These are phyloP conservation scores for Plantago major DNA, from an alignment of 257 asterid genomes.

Conservation along the genomic window DNA sequence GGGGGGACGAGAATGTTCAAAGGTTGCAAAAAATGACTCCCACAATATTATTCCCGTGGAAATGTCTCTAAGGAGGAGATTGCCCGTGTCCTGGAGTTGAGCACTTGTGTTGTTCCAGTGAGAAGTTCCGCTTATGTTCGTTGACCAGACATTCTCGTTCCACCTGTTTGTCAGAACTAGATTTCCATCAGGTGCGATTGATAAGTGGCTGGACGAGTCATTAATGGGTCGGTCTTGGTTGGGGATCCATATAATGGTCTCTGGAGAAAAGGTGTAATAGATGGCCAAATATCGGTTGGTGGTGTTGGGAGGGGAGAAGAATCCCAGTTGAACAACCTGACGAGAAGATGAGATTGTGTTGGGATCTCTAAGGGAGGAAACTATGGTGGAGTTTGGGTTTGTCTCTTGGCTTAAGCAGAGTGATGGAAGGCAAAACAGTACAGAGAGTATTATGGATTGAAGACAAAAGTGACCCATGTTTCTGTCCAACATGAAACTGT, in stretches of 20 bases:
- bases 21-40: slow-evolving; percentile 48
- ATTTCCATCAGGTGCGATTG: slow-evolving; percentile 23
- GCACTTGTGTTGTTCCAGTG: slow-evolving; percentile 24
- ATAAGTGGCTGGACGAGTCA: slow-evolving; percentile 20
- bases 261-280: slow-evolving; percentile 27
- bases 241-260: slow-evolving; percentile 35
- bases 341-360: slow-evolving; percentile 14
- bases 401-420: slow-evolving; percentile 19
- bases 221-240: slow-evolving; percentile 32
- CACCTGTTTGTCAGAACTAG: slow-evolving; percentile 23
- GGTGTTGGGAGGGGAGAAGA: slow-evolving; percentile 14
- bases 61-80: slow-evolving; percentile 34
- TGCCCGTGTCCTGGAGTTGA: slow-evolving; percentile 43
- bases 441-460: no score
- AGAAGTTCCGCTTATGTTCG: slow-evolving; percentile 15
- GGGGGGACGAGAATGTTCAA: slow-evolving; percentile 17
- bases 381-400: slow-evolving; percentile 14
- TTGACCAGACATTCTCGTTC: slow-evolving; percentile 36
- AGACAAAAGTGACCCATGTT: not conserved
- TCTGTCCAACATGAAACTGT: no score
- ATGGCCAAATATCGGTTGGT: slow-evolving; percentile 33
- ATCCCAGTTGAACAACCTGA: slow-evolving; percentile 20
- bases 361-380: slow-evolving; percentile 15
- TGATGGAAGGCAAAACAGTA: slow-evolving; percentile 2
- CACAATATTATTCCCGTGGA: slow-evolving; percentile 26